Evolutionary conservation across 306 rosid species (phyloP).

Genomic region (Cucumis hystrix): DNA sequence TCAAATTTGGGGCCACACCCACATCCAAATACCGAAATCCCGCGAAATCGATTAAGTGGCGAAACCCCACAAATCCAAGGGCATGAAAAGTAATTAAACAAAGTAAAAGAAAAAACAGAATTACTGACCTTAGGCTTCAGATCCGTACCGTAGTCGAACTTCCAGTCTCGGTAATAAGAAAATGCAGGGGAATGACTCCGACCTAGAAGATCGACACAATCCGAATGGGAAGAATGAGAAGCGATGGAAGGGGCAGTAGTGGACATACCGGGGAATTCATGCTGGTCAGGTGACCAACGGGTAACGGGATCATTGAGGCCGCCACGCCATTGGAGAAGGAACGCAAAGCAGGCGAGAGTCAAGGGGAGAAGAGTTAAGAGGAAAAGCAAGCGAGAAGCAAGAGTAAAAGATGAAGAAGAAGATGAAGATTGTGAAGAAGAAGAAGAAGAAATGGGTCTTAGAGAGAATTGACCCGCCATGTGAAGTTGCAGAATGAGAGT

Average conservation of each 20-base stretch:
- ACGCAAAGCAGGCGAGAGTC: slow-evolving; percentile 66
- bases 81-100: not conserved
- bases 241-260: slow-evolving; percentile 11
- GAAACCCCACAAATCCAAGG: not conserved
- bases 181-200: slow-evolving; percentile 39
- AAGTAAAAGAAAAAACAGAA: not conserved
- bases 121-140: slow-evolving; percentile 59
- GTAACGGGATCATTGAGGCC: slow-evolving; percentile 62
- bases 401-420: slow-evolving; percentile 16
- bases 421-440: not conserved
- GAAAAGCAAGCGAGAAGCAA: slow-evolving; percentile 42
- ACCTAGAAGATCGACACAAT: slow-evolving; percentile 38
- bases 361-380: slow-evolving; percentile 57
- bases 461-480: slow-evolving; percentile 61
- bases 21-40: not conserved
- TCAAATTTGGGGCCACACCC: not conserved
- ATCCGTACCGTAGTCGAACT: slow-evolving; percentile 37
- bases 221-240: slow-evolving; percentile 26
- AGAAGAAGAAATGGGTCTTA: slow-evolving; percentile 21
- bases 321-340: slow-evolving; percentile 90
- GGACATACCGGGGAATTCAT: slow-evolving; percentile 60
- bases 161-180: slow-evolving; percentile 66
- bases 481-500: slow-evolving; percentile 5
- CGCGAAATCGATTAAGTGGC: not conserved
- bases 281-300: slow-evolving; percentile 64